Conservation (phyloP, 2,329 filamentous ascomycete genomes). For the Monosporascus sp. region DNA sequence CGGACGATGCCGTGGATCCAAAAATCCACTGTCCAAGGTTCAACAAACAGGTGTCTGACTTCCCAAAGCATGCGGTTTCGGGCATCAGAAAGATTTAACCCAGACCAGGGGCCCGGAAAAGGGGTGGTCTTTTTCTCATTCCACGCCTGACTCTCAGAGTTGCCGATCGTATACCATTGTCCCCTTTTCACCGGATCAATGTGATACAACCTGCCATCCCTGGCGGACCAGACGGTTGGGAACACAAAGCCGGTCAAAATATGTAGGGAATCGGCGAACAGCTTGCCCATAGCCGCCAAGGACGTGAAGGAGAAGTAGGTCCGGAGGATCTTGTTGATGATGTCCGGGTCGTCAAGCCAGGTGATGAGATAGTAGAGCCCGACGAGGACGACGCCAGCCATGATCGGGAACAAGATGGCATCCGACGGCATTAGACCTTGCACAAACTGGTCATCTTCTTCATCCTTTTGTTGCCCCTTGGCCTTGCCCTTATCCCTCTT, state of each 20-base stretch:
- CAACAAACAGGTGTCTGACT: constrained; percentile 44
- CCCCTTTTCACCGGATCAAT: constrained; percentile 37
- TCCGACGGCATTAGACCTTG: constrained; percentile 69
- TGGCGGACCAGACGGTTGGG: constrained; percentile 60
- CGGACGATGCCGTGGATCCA: constrained; percentile 47
- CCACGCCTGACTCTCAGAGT: constrained; percentile 19
- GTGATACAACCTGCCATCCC: constrained; percentile 37
- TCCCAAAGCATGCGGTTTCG: constrained; percentile 39
- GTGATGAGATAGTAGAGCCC: constrained; percentile 86
- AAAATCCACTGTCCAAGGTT: constrained; percentile 47
- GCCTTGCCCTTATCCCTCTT: constrained; percentile 40
- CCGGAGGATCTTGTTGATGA: constrained; percentile 78
- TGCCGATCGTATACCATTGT: constrained; percentile 30
- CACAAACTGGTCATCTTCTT: constrained; percentile 48
- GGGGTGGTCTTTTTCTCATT: constrained; percentile 32
- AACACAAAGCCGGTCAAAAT: constrained; percentile 65
- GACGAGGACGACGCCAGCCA: constrained; percentile 67
- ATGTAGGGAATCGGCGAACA: constrained; percentile 68
- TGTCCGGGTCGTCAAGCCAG: constrained; percentile 74
- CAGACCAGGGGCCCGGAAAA: constrained; percentile 33
- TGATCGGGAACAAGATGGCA: constrained; percentile 77
- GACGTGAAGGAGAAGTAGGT: constrained; percentile 80
- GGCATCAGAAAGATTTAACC: constrained; percentile 19
- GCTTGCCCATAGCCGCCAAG: constrained; percentile 67
- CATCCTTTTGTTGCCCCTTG: constrained; percentile 41